Evolutionary conservation across 331 rosid species (phyloP).

Genomic region (Acacia pycnantha): DNA sequence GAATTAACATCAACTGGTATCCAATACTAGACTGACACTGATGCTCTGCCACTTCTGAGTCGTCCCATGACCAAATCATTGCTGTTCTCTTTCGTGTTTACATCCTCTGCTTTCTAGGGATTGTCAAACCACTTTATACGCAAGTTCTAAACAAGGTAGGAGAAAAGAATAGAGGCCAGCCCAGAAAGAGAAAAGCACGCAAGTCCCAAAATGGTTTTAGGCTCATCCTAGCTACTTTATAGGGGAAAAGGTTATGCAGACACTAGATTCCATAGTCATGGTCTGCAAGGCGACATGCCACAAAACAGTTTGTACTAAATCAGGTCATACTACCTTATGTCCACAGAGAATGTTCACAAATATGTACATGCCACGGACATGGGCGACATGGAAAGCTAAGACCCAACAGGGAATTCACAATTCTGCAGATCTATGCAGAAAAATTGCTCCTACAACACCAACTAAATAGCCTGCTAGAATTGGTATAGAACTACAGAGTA

Average conservation of each 20-base stretch:
- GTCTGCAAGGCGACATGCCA: not conserved
- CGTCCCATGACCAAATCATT: conserved; percentile 9
- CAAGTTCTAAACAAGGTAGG: not conserved
- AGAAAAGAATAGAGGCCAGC: not conserved
- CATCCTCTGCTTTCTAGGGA: not conserved
- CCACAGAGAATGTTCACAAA: not conserved
- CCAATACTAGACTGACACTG: conserved; percentile 5
- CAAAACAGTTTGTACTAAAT: not conserved
- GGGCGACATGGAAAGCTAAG: not conserved
- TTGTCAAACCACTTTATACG: not conserved
- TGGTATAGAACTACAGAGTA: not conserved
- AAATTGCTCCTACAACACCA: not conserved
- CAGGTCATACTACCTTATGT: not conserved
- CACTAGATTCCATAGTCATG: not conserved
- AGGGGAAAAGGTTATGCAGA: not conserved
- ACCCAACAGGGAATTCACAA: not conserved
- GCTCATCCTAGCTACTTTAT: not conserved
- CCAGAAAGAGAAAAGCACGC: not conserved
- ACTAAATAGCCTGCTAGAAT: not conserved
- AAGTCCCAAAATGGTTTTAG: not conserved
- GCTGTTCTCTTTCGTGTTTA: not conserved
- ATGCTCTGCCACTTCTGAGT: conserved; percentile 26
- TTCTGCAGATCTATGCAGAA: not conserved
- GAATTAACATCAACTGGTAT: conserved; percentile 17
- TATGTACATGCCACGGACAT: not conserved